Conservation (phyloP, 1,139 yeast genomes). For the Suhomyces bribrorum region DNA sequence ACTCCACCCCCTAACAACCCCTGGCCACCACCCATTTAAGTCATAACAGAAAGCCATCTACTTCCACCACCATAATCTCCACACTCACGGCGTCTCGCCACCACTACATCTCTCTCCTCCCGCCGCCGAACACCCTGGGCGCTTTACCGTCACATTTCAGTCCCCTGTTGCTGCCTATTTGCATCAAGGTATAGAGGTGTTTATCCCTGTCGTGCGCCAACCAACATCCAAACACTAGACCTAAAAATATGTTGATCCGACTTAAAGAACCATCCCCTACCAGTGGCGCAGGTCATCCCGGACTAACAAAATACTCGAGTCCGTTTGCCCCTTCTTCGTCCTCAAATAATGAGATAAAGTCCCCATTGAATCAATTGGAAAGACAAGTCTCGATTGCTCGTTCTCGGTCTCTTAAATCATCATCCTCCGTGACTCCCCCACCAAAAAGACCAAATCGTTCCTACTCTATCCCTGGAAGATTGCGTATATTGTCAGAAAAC, state of each 20-base stretch:
- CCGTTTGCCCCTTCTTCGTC: slow-evolving; percentile 1
- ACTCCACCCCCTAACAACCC: not conserved
- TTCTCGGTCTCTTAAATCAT: slow-evolving; percentile 11
- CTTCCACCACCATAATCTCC: no score
- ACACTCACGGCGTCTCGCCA: no score
- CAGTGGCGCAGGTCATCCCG: not conserved
- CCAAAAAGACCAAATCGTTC: slow-evolving; percentile 4
- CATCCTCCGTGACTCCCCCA: not conserved
- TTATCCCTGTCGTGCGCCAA: slow-evolving; percentile 7
- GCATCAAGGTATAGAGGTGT: no score
- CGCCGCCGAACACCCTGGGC: no score
- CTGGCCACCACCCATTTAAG: no score
- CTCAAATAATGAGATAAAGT: slow-evolving; percentile 9
- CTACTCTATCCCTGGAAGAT: slow-evolving; percentile 5
- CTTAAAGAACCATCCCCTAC: slow-evolving; percentile 5
- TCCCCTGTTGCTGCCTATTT: no score
- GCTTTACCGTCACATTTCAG: no score
- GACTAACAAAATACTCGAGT: not conserved
- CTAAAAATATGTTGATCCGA: slow-evolving; percentile 12
- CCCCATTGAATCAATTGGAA: slow-evolving; percentile 17
- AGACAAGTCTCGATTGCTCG: slow-evolving; percentile 17
- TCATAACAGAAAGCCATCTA: no score
- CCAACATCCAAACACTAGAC: slow-evolving; percentile 5
- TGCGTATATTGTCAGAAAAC: not conserved
- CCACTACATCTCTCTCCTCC: no score